These are phyloP conservation scores for Gyrodon lividus DNA, from an alignment of 768 basidiomycete species.

Conservation along the genomic window DNA sequence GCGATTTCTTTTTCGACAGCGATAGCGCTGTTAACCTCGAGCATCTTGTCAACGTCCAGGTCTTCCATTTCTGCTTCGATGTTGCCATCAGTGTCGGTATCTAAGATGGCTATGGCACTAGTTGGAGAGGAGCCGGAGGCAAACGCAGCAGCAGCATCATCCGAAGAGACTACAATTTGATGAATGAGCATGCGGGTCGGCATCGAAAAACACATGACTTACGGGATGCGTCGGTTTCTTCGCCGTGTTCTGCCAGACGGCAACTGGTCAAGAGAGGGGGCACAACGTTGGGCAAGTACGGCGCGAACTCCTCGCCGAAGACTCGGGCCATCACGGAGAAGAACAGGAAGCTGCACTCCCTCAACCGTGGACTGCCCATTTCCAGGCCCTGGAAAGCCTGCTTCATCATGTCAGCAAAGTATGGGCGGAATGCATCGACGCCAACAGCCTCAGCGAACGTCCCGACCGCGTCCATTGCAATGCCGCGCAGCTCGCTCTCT, in stretches of 20 bases:
- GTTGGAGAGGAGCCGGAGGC: slow-evolving; percentile 73
- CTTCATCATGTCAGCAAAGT: slow-evolving; percentile 95
- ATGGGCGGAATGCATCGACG: slow-evolving; percentile 89
- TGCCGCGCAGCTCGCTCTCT: slow-evolving; percentile 91
- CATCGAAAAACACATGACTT: slow-evolving; percentile 17
- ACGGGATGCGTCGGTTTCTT: slow-evolving; percentile 47
- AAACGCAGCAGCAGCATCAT: slow-evolving; percentile 60
- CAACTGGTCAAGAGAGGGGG: slow-evolving; percentile 82
- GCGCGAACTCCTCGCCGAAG: slow-evolving; percentile 90
- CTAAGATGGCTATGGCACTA: slow-evolving; percentile 63
- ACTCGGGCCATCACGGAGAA: slow-evolving; percentile 98
- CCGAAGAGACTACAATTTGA: slow-evolving; percentile 40
- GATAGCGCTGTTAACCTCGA: slow-evolving; percentile 92
- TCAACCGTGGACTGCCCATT: slow-evolving; percentile 80
- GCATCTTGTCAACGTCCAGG: slow-evolving; percentile 79
- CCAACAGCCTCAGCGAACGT: slow-evolving; percentile 98
- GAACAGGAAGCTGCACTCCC: slow-evolving; percentile 97
- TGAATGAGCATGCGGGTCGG: not conserved
- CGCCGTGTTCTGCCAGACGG: slow-evolving; percentile 79
- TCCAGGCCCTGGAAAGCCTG: slow-evolving; percentile 89
- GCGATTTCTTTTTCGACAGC: slow-evolving; percentile 99
- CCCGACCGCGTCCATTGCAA: slow-evolving; percentile 98
- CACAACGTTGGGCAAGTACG: slow-evolving; percentile 82
- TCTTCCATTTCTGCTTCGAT: slow-evolving; percentile 71
- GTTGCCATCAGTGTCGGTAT: slow-evolving; percentile 53